Evolutionary conservation across 306 rosid species (phyloP).

Genomic region (Castanopsis chinensis): DNA sequence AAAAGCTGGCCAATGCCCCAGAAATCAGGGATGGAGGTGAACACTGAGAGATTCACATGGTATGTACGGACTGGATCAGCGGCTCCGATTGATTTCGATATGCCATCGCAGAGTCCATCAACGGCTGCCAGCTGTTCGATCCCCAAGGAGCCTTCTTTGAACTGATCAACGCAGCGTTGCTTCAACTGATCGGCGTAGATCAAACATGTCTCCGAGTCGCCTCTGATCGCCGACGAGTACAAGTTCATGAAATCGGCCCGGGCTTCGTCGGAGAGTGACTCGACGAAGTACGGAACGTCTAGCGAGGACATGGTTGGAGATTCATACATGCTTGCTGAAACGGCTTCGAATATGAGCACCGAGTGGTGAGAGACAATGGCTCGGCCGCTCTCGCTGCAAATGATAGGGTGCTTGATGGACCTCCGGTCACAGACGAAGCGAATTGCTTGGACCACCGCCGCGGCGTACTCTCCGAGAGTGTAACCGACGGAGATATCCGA

Average conservation of each 20-base stretch:
- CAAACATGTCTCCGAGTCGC: constrained; percentile 62
- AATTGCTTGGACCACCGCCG: constrained; percentile 66
- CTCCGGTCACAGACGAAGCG: constrained; percentile 56
- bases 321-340: constrained; percentile 34
- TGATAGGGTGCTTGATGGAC: constrained; percentile 62
- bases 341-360: constrained; percentile 67
- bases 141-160: constrained; percentile 71
- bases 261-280: constrained; percentile 67
- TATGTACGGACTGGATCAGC: constrained; percentile 55
- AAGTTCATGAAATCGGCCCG: constrained; percentile 48
- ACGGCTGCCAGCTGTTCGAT: constrained; percentile 88
- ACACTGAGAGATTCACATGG: constrained; percentile 77
- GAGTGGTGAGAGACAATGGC: constrained; percentile 91
- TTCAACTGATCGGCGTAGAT: constrained; percentile 67
- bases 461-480: constrained; percentile 66
- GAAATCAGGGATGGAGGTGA: constrained; percentile 83
- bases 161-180: constrained; percentile 64
- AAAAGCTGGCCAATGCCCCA: constrained; percentile 83
- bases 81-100: constrained; percentile 64
- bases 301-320: constrained; percentile 39
- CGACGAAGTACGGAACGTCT: constrained; percentile 51
- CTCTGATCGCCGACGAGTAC: constrained; percentile 49
- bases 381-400: constrained; percentile 85
- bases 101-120: constrained; percentile 69
- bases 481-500: constrained; percentile 79